phyloP scores from a whole-genome alignment of 2,329 filamentous ascomycete genomes.

The Dactylella cylindrospora region DNA sequence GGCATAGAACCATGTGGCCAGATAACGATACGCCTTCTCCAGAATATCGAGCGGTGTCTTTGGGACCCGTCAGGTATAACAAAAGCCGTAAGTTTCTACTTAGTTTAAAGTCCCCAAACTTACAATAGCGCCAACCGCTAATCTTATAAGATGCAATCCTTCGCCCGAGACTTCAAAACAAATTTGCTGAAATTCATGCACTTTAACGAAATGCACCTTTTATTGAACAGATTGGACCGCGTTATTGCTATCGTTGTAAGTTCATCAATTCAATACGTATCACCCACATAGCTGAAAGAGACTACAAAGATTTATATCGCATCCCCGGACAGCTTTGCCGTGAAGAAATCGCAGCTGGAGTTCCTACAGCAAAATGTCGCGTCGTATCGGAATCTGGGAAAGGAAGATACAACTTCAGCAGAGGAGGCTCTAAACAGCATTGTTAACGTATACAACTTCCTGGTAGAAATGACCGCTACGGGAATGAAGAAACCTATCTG shows the following conservation, averaged over 20 bases:
- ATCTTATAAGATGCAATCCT: neutral
- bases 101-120: too few relatives aligned
- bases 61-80: neutral
- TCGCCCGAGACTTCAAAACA: neutral
- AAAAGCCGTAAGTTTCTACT: neutral
- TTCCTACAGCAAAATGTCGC: neutral
- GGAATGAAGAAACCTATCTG: neutral
- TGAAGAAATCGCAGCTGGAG: constrained; percentile 7
- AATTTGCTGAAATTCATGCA: neutral
- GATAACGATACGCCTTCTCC: neutral
- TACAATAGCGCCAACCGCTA: too few relatives aligned
- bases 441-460: neutral
- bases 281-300: neutral
- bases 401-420: neutral
- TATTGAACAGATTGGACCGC: constrained; percentile 8
- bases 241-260: constrained; percentile 6
- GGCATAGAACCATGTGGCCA: neutral
- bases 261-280: neutral
- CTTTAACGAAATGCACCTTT: neutral
- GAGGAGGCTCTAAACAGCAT: neutral
- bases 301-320: neutral
- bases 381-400: neutral
- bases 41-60: neutral
- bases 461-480: neutral
- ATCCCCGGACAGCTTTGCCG: neutral